These are phyloP conservation scores for Alternaria dauci DNA, from an alignment of 2,329 filamentous ascomycete genomes.

Conservation along the genomic window DNA sequence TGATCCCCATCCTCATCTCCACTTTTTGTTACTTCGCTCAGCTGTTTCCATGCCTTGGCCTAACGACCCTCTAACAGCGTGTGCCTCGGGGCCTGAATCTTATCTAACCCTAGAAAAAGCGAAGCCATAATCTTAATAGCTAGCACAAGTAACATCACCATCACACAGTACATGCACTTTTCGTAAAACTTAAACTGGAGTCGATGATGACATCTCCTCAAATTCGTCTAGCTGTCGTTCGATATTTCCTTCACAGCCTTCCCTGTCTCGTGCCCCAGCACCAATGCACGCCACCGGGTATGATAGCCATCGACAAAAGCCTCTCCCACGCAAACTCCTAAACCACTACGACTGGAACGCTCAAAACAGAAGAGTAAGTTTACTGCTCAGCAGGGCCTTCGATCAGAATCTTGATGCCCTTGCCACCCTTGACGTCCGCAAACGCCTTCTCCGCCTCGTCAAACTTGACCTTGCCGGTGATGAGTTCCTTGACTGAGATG, in stretches of 20 bases:
- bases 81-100: not conserved
- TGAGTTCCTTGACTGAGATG: conserved; percentile 78
- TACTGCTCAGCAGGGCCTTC: conserved; percentile 48
- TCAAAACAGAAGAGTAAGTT: not conserved
- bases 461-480: conserved; percentile 81
- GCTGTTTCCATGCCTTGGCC: not conserved
- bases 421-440: conserved; percentile 82
- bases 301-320: not conserved
- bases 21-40: not conserved
- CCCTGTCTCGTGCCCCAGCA: not conserved
- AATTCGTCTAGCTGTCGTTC: not conserved
- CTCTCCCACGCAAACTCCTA: not conserved
- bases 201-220: not conserved
- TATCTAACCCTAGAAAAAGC: not conserved
- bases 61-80: not conserved
- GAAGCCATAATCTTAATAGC: not conserved
- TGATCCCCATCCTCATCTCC: not conserved
- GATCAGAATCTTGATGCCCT: conserved; percentile 74
- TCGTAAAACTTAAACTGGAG: not conserved
- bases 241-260: not conserved
- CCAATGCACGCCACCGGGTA: not conserved
- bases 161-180: not conserved
- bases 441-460: conserved; percentile 86
- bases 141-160: not conserved
- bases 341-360: not conserved